phyloP scores from a whole-genome alignment of 306 rosid genomes.

The Citrullus amarus region DNA sequence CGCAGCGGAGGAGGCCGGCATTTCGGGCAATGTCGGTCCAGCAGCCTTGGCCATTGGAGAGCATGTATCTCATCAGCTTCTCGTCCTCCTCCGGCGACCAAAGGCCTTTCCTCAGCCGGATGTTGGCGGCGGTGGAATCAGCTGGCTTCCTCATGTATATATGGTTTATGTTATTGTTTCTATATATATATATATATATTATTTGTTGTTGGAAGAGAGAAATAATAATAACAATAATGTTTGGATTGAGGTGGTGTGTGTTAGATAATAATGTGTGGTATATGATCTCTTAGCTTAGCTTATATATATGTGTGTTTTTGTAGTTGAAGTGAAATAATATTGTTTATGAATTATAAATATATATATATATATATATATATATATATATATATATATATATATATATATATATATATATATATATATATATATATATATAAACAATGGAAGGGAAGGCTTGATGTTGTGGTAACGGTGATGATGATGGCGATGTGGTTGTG shows the following conservation, averaged over 20 bases:
- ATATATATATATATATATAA: too few species aligned
- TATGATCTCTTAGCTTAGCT: background rate
- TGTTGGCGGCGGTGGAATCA: constrained; percentile 6
- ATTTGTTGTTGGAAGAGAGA: background rate
- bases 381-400: too few species aligned
- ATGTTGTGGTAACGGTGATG: constrained; percentile 57
- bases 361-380: constrained; percentile 8
- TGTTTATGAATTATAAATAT: background rate
- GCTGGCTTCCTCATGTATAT: constrained; percentile 29
- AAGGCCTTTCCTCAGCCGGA: constrained; percentile 57
- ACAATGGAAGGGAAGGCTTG: constrained; percentile 31
- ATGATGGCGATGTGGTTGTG: constrained; percentile 35
- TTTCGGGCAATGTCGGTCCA: constrained; percentile 90
- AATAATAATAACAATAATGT: background rate
- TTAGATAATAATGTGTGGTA: background rate
- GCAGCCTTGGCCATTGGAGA: constrained; percentile 76
- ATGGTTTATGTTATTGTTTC: background rate
- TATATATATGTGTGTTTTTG: background rate
- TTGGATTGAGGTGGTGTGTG: too few species aligned
- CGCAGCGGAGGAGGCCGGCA: constrained; percentile 80
- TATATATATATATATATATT: too few species aligned
- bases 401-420: constrained; percentile 10
- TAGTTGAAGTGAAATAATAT: background rate
- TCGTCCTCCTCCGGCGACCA: constrained; percentile 98
- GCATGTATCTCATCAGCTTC: constrained; percentile 73